phyloP scores from a whole-genome alignment of 2,329 filamentous ascomycete species.

The Scortechinia acanthostroma region DNA sequence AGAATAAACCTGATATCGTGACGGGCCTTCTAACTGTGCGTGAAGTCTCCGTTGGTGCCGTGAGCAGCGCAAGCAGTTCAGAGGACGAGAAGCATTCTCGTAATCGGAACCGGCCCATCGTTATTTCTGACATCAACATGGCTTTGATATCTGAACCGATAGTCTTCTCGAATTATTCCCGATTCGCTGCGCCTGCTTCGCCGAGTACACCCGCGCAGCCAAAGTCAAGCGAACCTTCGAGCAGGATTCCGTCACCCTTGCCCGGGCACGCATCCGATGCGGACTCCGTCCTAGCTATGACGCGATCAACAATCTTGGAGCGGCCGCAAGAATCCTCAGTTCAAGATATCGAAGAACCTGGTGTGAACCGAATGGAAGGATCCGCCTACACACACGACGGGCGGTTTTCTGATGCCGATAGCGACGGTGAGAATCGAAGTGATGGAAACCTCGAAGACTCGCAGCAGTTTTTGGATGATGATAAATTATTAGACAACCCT shows the following conservation, averaged over 20 bases:
- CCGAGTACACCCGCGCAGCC: slow-evolving; percentile 20
- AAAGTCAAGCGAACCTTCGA: slow-evolving; percentile 16
- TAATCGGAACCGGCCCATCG: slow-evolving; percentile 24
- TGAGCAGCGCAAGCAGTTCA: slow-evolving; percentile 11
- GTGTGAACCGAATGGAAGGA: slow-evolving; percentile 12
- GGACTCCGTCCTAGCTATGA: slow-evolving; percentile 17
- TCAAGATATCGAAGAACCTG: slow-evolving; percentile 1
- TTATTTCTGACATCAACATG: slow-evolving; percentile 33
- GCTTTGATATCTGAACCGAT: slow-evolving; percentile 35
- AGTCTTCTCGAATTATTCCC: slow-evolving; percentile 34
- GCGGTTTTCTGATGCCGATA: slow-evolving; percentile 29
- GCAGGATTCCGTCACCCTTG: slow-evolving; percentile 13
- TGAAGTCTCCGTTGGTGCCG: slow-evolving; percentile 20
- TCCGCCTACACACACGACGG: slow-evolving; percentile 24
- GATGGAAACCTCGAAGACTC: slow-evolving; percentile 15
- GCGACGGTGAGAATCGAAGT: slow-evolving; percentile 18
- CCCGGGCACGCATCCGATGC: slow-evolving; percentile 12
- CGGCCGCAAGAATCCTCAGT: slow-evolving; percentile 8
- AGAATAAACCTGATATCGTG: slow-evolving; percentile 22
- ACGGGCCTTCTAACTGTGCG: slow-evolving; percentile 21
- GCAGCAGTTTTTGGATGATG: slow-evolving; percentile 15
- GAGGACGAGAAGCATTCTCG: slow-evolving; percentile 9
- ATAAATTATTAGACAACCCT: slow-evolving; percentile 21
- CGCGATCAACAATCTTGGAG: slow-evolving; percentile 26
- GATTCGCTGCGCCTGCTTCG: slow-evolving; percentile 19